A percentile compares a stretch with the other conserved stretches of the same genome.
Conservation (phyloP, 768 basidiomycete species). For the Boletus rufocinnamomeus region DNA sequence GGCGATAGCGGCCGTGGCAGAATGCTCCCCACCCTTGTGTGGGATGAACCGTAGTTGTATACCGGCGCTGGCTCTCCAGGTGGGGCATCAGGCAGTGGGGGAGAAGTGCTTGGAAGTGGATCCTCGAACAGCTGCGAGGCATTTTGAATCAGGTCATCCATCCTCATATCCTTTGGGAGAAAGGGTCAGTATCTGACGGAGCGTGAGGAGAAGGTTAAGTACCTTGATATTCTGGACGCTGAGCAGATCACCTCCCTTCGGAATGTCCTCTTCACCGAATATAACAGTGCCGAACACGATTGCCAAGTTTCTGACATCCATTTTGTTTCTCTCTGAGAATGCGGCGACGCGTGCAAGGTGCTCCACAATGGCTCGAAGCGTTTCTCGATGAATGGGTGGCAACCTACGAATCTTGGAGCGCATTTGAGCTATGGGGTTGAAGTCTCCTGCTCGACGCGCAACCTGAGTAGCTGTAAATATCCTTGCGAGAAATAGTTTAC, state of each 20-base stretch:
- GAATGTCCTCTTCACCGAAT: slow-evolving; percentile 90
- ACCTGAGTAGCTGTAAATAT: neutral
- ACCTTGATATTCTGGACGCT: slow-evolving; percentile 80
- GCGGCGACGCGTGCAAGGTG: slow-evolving; percentile 76
- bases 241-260: slow-evolving; percentile 74
- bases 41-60: slow-evolving; percentile 69
- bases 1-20: slow-evolving; percentile 27
- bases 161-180: slow-evolving; percentile 57
- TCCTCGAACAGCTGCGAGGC: slow-evolving; percentile 65
- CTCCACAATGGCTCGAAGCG: slow-evolving; percentile 77
- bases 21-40: slow-evolving; percentile 63
- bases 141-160: slow-evolving; percentile 85
- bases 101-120: slow-evolving; percentile 52
- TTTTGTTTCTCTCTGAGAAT: slow-evolving; percentile 77
- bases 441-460: slow-evolving; percentile 58
- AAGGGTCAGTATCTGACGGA: slow-evolving; percentile 32
- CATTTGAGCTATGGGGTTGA: slow-evolving; percentile 67
- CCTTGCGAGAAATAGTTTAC: slow-evolving; percentile 39
- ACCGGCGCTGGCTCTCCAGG: slow-evolving; percentile 58
- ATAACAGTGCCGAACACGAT: slow-evolving; percentile 89
- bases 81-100: slow-evolving; percentile 75
- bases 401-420: slow-evolving; percentile 86
- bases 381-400: slow-evolving; percentile 82
- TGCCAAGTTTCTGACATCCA: slow-evolving; percentile 91
- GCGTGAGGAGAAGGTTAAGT: slow-evolving; percentile 20